These are phyloP conservation scores for Chrysosporium queenslandicum DNA, from an alignment of 2,329 filamentous ascomycete species.

Conservation along the genomic window DNA sequence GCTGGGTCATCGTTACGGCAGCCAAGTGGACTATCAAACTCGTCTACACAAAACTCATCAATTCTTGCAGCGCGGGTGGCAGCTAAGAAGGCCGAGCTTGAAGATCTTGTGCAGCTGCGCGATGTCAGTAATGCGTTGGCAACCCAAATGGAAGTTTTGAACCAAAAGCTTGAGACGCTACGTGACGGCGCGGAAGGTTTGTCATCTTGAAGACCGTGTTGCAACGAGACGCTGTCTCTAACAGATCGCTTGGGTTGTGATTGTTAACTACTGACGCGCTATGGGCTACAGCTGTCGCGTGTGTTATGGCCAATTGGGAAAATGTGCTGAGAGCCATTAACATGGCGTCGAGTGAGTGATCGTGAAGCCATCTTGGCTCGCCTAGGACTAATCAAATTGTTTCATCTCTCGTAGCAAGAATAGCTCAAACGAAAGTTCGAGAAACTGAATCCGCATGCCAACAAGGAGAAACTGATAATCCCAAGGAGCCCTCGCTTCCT, in stretches of 20 bases:
- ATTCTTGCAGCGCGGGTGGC: constrained; percentile 51
- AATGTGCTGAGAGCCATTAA: constrained; percentile 54
- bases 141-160: constrained; percentile 52
- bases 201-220: background rate
- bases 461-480: constrained; percentile 48
- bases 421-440: background rate
- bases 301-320: constrained; percentile 58
- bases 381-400: background rate
- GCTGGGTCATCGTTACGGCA: constrained; percentile 26
- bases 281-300: constrained; percentile 46
- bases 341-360: constrained; percentile 51
- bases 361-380: background rate
- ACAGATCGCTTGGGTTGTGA: background rate
- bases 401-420: background rate
- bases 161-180: constrained; percentile 51
- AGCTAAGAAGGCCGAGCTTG: constrained; percentile 54
- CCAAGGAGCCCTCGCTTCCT: constrained; percentile 50
- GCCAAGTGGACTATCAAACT: constrained; percentile 22
- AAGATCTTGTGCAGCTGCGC: constrained; percentile 52
- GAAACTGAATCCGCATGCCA: background rate
- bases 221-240: background rate
- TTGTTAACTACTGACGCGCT: constrained; percentile 2
- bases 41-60: constrained; percentile 43
- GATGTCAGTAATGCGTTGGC: constrained; percentile 53
- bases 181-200: constrained; percentile 53